Percentiles rank a stretch among this genome's conserved stretches.
Conservation (phyloP, 75 land plant species). For the Chamaecyparis obtusa region DNA sequence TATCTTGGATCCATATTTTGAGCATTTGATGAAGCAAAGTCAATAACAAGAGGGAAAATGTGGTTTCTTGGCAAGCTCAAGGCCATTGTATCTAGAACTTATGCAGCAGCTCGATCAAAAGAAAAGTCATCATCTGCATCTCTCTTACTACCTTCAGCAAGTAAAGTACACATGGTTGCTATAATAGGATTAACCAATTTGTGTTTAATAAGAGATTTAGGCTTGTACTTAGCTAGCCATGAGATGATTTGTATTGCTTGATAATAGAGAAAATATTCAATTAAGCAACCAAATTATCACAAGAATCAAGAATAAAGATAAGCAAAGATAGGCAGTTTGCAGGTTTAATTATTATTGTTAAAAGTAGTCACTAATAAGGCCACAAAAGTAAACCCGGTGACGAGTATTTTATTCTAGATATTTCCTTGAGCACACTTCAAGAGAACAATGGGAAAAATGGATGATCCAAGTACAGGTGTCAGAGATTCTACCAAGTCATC, state of each 20-base stretch:
- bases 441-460: slow-evolving; percentile 81
- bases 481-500: slow-evolving; percentile 99
- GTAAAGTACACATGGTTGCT: slow-evolving; percentile 82
- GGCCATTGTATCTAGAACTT: slow-evolving; percentile 99
- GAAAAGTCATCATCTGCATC: slow-evolving; percentile 87
- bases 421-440: slow-evolving; percentile 88
- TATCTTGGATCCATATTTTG: slow-evolving; percentile 61
- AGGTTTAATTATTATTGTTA: background rate
- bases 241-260: slow-evolving; percentile 97
- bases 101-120: slow-evolving; percentile 93
- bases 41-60: slow-evolving; percentile 80
- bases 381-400: slow-evolving; percentile 59
- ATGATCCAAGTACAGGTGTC: slow-evolving; percentile 88
- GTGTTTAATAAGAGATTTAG: slow-evolving; percentile 82
- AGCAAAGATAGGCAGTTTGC: background rate
- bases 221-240: slow-evolving; percentile 94
- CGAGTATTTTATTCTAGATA: slow-evolving; percentile 81
- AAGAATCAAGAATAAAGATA: background rate
- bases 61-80: slow-evolving; percentile 75
- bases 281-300: background rate
- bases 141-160: slow-evolving; percentile 66
- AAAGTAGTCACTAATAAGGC: background rate
- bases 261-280: slow-evolving; percentile 9
- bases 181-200: slow-evolving; percentile 75
- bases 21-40: slow-evolving; percentile 73